Evolutionary conservation across 2,329 filamentous ascomycete species (phyloP).

Genomic region (Colletotrichum noveboracense): DNA sequence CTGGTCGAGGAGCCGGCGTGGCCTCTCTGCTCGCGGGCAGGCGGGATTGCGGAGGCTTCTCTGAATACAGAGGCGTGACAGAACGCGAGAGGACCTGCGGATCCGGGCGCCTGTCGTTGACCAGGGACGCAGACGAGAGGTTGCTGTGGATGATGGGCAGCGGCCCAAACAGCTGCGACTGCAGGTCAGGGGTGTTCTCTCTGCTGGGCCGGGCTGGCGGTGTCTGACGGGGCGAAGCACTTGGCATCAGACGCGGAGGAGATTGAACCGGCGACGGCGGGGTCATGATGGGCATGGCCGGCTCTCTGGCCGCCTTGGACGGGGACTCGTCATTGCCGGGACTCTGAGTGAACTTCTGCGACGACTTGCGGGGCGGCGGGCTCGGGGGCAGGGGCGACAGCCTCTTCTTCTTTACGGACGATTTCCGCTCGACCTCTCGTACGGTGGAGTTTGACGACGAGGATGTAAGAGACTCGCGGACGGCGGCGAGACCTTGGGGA

Average conservation of each 20-base stretch:
- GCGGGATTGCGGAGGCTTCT: constrained; percentile 30
- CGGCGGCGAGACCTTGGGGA: constrained; percentile 64
- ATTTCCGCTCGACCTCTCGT: constrained; percentile 51
- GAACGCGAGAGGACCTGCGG: constrained; percentile 34
- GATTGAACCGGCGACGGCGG: constrained; percentile 26
- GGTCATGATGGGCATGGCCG: constrained; percentile 26
- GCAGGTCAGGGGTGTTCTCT: constrained; percentile 69
- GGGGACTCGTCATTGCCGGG: constrained; percentile 43
- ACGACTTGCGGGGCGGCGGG: constrained; percentile 67
- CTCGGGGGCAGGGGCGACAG: constrained; percentile 60
- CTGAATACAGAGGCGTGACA: constrained; percentile 35
- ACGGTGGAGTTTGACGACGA: constrained; percentile 77
- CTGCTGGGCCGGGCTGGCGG: constrained; percentile 70
- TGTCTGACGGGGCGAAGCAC: constrained; percentile 36
- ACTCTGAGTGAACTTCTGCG: constrained; percentile 53
- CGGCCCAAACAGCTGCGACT: constrained; percentile 57
- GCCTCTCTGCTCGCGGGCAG: constrained; percentile 38
- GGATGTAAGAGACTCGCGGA: constrained; percentile 73
- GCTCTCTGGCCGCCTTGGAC: constrained; percentile 39
- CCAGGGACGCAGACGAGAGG: constrained; percentile 53
- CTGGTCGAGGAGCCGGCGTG: constrained; percentile 33
- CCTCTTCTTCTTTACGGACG: constrained; percentile 47
- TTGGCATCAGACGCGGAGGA: constrained; percentile 27
- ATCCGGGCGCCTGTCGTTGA: constrained; percentile 51
- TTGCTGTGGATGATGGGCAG: constrained; percentile 68